Evolutionary conservation across 2,329 filamentous ascomycete species (phyloP).

Genomic region (Hymenoscyphus scutula): DNA sequence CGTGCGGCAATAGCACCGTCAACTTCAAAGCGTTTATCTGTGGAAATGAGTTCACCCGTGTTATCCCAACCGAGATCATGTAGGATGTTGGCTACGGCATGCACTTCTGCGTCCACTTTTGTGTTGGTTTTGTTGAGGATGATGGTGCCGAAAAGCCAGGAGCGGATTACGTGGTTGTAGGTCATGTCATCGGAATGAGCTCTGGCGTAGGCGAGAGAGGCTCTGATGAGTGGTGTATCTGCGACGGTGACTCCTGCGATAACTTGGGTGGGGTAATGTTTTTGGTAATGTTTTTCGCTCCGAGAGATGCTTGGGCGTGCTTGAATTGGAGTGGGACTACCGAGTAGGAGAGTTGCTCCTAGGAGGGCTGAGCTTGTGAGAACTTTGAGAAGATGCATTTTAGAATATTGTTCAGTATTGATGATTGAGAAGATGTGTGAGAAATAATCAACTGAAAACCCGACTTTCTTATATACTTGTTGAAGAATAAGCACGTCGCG

Average conservation of each 20-base stretch:
- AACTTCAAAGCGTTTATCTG: constrained; percentile 50
- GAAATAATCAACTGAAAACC: neutral
- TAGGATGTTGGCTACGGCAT: constrained; percentile 42
- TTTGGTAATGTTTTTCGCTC: no score
- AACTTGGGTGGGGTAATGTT: constrained; percentile 15
- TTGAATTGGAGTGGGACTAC: neutral
- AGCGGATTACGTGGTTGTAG: constrained; percentile 42
- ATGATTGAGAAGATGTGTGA: neutral
- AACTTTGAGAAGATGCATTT: neutral
- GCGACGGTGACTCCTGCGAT: constrained; percentile 38
- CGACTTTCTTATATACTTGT: neutral
- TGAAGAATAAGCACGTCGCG: neutral
- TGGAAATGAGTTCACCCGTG: constrained; percentile 38
- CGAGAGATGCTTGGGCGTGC: neutral
- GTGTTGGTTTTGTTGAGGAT: neutral
- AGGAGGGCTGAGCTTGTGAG: neutral
- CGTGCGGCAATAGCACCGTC: constrained; percentile 47
- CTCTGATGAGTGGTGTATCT: constrained; percentile 39
- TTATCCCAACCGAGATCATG: constrained; percentile 46
- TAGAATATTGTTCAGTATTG: neutral
- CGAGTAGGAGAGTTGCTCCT: neutral
- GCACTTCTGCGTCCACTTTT: constrained; percentile 8
- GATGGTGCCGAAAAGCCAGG: constrained; percentile 37
- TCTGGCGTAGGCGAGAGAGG: constrained; percentile 36
- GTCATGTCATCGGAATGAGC: constrained; percentile 33